Base-by-base conservation (phyloP, 2,329 filamentous ascomycete species). In the Colletotrichum sp. region DNA sequence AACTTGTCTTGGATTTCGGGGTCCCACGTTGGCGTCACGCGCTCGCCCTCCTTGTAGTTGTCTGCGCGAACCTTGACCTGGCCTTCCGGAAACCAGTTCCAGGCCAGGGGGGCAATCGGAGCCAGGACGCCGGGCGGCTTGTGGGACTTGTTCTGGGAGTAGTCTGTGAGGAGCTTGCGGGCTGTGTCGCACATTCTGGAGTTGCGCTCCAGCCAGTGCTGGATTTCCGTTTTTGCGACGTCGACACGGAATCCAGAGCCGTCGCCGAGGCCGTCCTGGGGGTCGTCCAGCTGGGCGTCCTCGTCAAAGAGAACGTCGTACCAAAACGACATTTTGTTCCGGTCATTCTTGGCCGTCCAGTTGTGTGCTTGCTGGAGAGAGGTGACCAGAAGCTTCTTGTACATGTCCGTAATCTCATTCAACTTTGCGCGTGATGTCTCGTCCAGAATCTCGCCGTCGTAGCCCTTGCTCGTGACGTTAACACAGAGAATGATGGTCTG, bases 271-370 rank as follows among this genome's bases (percentile, higher is more conserved):
- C 84, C 84, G 72, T 92, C 90, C 48, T 91, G 88, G 3, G 88
- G 86, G 61, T 87, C 86, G 11, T 86, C 86, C 34, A 86, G 83
- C 4, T 84, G 84, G 8, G 85, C 86, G 34, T 89, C 88, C 34
- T 91, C 91, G 70, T 93, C 91, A 71, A 93, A 93, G 9, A 94
- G 84, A 32, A 93, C 90, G 70, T 92, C 90, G 72, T 90, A 91
- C 92, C 92, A 94, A 76, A 94, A 93, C 0, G 90, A 88, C 91
- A 93, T 93, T 81, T 94, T 94, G 82, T 93, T 93, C 44, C 92
- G 86, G 79, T 93, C 92, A 79, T 93, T 92, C 77, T 93, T 93
- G 72, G 92, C 91, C 1, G 91, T 92, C 91, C 92, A 93, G 81
- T 94, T 94, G 78, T 93, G 92, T 3, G 91, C 90, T 81, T 93